Percentiles rank a stretch among this genome's conserved stretches.
Evolutionary conservation across 2,329 filamentous ascomycete species (phyloP).

Genomic region (Pseudogymnoascus sp.): DNA sequence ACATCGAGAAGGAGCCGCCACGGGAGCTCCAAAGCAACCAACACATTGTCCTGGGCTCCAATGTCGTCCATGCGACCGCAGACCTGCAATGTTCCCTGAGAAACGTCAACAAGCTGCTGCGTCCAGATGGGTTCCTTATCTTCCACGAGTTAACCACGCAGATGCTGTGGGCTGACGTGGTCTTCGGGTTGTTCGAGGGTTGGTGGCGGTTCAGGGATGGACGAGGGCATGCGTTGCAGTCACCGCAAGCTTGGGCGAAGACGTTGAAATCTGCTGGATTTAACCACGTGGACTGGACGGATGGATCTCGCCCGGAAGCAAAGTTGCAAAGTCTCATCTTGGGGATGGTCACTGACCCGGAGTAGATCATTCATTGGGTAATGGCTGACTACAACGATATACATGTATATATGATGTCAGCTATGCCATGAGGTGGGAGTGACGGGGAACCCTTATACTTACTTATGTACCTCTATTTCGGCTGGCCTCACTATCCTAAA

Average conservation of each 20-base stretch:
- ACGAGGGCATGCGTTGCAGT: constrained; percentile 18
- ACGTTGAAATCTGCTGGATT: constrained; percentile 15
- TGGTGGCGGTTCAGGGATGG: constrained; percentile 26
- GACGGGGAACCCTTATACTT: too few relatives aligned
- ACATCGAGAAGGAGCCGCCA: constrained; percentile 18
- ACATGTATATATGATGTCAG: too few relatives aligned
- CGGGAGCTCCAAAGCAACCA: constrained; percentile 11
- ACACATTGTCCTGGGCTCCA: constrained; percentile 21
- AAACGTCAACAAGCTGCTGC: constrained; percentile 15
- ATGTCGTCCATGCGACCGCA: constrained; percentile 22
- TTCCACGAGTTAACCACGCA: constrained; percentile 21
- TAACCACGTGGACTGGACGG: constrained; percentile 16
- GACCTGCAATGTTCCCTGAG: constrained; percentile 10
- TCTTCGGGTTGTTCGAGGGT: constrained; percentile 24
- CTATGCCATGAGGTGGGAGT: too few relatives aligned
- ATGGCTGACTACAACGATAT: too few relatives aligned
- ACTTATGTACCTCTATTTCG: too few relatives aligned
- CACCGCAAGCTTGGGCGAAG: constrained; percentile 14
- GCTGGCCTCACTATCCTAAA: too few relatives aligned
- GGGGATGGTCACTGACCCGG: too few relatives aligned
- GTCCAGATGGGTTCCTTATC: constrained; percentile 17
- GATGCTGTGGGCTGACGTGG: constrained; percentile 21
- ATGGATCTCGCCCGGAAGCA: not conserved
- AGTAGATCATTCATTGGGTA: too few relatives aligned
- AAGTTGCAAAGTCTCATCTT: not conserved